Evolutionary conservation across 345 rosid species (phyloP), one percentile per base, ranked within the genome.

Genomic region (Salix udensis): DNA sequence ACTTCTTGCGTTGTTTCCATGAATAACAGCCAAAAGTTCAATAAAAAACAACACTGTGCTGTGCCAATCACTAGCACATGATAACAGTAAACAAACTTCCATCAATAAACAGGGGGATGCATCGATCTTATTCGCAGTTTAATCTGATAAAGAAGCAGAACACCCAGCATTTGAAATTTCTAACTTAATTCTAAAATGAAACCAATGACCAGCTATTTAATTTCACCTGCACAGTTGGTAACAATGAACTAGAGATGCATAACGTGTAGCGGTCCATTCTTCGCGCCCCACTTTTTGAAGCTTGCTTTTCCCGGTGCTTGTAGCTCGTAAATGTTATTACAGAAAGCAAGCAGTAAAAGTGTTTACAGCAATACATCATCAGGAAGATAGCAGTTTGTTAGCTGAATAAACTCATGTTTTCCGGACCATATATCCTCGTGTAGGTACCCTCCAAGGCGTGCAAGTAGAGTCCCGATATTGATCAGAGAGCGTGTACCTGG

Each of bases 401-500:
- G 68, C 67, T 12, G 55, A 72, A 58, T 30, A 46, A 30, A 28
- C 44, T 5, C 14, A 58, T 55, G 7, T 23, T 53, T 50, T 58
- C 36, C 1, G 9, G 42, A 64, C 34, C 30, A 61, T 34, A 34
- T 34, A 34, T 21, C 21, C n/a, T 48, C 73, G 13, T 15, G 50
- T 2, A 36, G 6, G 1, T 0, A 16, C 64, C 62, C 74, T 53
- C 24, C 30, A 21, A 28, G 65, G 37, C 19, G 8, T 55, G 19
- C 71, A 46, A 46, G 13, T 15, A 30, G n/a, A 24, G n/a, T 13
- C 42, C 37, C 12, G 30, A 21, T 42, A 34, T 13, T n/a, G 40
- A 73, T 81, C 74, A 77, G 31, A 74, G 42, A 21, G 84, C 81
- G 5, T 81, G 84, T 3, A 81, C 84, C 77, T 74, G 68, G 3